Evolutionary conservation across 306 rosid genomes (phyloP), one percentile per base, ranked within the genome.

Genomic region (Malus sylvestris): DNA sequence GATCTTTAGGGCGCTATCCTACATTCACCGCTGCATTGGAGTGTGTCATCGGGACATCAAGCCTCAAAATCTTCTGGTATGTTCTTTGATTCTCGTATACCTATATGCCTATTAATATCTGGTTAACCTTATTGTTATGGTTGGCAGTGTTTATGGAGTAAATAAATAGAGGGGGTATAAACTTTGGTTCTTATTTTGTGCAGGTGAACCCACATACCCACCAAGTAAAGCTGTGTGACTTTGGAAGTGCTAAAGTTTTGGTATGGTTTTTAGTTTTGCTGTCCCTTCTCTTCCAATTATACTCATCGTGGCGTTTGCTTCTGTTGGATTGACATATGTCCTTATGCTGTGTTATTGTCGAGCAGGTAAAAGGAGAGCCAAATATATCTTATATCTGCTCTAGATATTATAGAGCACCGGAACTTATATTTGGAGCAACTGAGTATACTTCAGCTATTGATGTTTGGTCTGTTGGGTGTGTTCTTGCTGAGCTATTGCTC

Each of bases 201-300:
- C 85, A 94, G 97, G 98, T 94, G 81, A 94, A 94, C 86, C 98
- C 98, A 2, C 98, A 94, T 74, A 91, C 97, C 64, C 98, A 94
- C 86, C 98, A 94, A 83, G 97, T 94, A 81, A 94, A 94, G 78
- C 81, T 94, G 70, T 94, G 98, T 30, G 98, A 94, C 84, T 94
- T 94, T 75, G 98, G 98, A 76, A 94, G 98, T 83, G 98, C 98
- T 22, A 94, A 94, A 89, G 97, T 94, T 68, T 85, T 94, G 98
- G 98, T 94, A 86, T 74, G 91, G 32, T 80, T 60, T 35, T 7
- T 52, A 57, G 16, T 51, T 45, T 16, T 74, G 67, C 52, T 58
- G 57, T 40, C 58, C 10, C 29, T 29, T 58, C 70, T 73, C 57
- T 45, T 45, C 27, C 10, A 68, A 16, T 62, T 68, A 65, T 74